These are phyloP conservation scores for Backusella australiensis DNA, from an alignment of 192 early-diverging fungal genomes.

Conservation along the genomic window DNA sequence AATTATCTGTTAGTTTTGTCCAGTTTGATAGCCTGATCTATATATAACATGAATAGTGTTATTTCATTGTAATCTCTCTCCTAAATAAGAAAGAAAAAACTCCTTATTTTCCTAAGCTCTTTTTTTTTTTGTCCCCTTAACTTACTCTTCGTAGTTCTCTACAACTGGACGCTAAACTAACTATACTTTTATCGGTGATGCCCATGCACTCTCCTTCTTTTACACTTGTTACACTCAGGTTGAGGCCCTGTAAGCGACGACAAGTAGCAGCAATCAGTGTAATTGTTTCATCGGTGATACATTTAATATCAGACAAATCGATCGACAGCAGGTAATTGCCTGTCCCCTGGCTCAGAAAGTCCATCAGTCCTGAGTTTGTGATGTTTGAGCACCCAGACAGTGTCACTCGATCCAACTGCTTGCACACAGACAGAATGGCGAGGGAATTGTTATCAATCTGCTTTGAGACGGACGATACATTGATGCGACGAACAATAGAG, in stretches of 20 bases:
- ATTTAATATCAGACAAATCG: slow-evolving; percentile 48
- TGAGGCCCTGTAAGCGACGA: slow-evolving; percentile 50
- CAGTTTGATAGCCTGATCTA: slow-evolving; percentile 56
- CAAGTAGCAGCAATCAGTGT: slow-evolving; percentile 42
- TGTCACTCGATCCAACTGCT: slow-evolving; percentile 47
- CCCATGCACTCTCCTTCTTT: slow-evolving; percentile 35
- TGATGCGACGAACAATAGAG: slow-evolving; percentile 50
- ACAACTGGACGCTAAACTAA: slow-evolving; percentile 45
- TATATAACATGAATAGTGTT: background rate
- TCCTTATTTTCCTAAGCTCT: background rate
- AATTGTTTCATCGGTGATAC: slow-evolving; percentile 41
- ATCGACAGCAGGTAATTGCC: slow-evolving; percentile 39
- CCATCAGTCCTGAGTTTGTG: slow-evolving; percentile 41
- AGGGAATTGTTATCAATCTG: slow-evolving; percentile 37
- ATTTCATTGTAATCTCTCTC: background rate
- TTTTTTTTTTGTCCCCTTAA: background rate
- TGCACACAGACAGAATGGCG: slow-evolving; percentile 33
- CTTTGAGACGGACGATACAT: slow-evolving; percentile 47
- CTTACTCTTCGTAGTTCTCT: slow-evolving; percentile 48
- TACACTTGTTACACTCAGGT: slow-evolving; percentile 41
- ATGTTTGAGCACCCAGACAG: slow-evolving; percentile 45
- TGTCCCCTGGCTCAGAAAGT: slow-evolving; percentile 36
- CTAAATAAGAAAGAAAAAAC: slow-evolving; percentile 12
- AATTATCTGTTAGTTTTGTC: slow-evolving; percentile 44
- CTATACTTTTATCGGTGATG: slow-evolving; percentile 45